These are phyloP conservation scores for Septoria linicola DNA, from an alignment of 2,329 filamentous ascomycete genomes.

Conservation along the genomic window DNA sequence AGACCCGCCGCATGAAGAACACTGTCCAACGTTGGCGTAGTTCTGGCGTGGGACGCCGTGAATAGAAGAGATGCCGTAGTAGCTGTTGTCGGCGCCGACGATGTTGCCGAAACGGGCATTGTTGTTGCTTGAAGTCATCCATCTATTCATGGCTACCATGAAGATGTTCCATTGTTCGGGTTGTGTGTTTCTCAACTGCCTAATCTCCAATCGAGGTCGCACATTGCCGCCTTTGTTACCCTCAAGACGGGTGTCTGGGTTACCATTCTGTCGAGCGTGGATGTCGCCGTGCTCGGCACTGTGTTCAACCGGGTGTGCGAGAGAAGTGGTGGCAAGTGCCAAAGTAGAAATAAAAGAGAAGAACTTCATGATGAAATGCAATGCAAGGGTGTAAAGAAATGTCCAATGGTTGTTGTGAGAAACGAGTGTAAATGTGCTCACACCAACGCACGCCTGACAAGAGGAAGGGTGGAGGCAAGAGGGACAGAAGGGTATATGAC, in stretches of 20 bases:
- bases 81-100: conserved; percentile 16
- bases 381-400: conserved; percentile 9
- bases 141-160: conserved; percentile 27
- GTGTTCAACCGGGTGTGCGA: conserved; percentile 19
- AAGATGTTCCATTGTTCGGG: conserved; percentile 32
- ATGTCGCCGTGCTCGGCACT: conserved; percentile 15
- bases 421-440: conserved; percentile 11
- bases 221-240: not conserved
- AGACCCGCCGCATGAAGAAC: conserved; percentile 21
- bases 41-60: conserved; percentile 31
- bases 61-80: conserved; percentile 29
- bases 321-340: conserved; percentile 24
- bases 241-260: not conserved
- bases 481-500: conserved; percentile 13
- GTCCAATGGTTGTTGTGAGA: conserved; percentile 5
- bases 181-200: conserved; percentile 26
- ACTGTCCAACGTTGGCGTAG: conserved; percentile 28
- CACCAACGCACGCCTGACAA: conserved; percentile 10
- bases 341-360: conserved; percentile 19
- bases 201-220: conserved; percentile 28
- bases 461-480: not conserved
- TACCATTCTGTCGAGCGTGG: conserved; percentile 15
- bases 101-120: not conserved
- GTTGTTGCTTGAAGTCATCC: conserved; percentile 16
- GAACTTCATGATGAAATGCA: conserved; percentile 23